Percentiles rank a stretch among this genome's conserved stretches.
These are phyloP conservation scores for Kodamaea neixiangensis DNA, from an alignment of 805 yeast genomes.

Conservation along the genomic window DNA sequence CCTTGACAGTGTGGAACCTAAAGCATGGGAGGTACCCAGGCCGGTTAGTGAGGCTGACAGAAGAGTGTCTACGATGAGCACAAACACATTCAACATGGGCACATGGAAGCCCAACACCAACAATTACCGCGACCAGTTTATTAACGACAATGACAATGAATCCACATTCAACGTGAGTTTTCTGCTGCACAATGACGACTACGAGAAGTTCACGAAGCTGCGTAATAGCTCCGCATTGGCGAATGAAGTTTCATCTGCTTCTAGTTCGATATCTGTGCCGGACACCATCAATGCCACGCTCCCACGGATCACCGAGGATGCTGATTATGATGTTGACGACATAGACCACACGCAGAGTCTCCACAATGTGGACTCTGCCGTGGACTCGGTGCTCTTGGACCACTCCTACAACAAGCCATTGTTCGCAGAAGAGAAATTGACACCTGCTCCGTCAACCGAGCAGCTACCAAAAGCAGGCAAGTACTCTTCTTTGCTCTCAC, in stretches of 20 bases:
- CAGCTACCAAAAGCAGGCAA: slow-evolving; percentile 10
- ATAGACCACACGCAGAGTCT: slow-evolving; percentile 6
- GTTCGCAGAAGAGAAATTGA: slow-evolving; percentile 29
- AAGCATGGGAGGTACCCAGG: not conserved
- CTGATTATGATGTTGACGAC: slow-evolving; percentile 22
- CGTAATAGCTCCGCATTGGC: slow-evolving; percentile 21
- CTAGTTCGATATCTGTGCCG: slow-evolving; percentile 37
- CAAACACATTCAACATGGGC: slow-evolving; percentile 46
- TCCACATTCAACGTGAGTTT: slow-evolving; percentile 29
- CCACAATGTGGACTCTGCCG: slow-evolving; percentile 9
- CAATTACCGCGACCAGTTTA: slow-evolving; percentile 49
- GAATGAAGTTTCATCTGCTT: slow-evolving; percentile 19
- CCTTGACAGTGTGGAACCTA: slow-evolving; percentile 11
- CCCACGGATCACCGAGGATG: slow-evolving; percentile 39
- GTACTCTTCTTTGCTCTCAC: slow-evolving; percentile 17
- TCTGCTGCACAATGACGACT: slow-evolving; percentile 22
- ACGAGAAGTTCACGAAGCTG: slow-evolving; percentile 35
- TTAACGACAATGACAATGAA: slow-evolving; percentile 45
- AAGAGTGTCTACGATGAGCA: slow-evolving; percentile 35
- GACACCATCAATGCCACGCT: slow-evolving; percentile 42
- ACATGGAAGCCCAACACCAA: slow-evolving; percentile 62
- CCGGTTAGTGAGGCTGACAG: slow-evolving; percentile 14
- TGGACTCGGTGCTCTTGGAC: slow-evolving; percentile 28
- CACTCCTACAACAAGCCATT: slow-evolving; percentile 19
- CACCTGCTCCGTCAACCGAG: slow-evolving; percentile 21